These are phyloP conservation scores for Carex littledalei DNA, from an alignment of 176 grass and related monocot genomes.

Conservation along the genomic window DNA sequence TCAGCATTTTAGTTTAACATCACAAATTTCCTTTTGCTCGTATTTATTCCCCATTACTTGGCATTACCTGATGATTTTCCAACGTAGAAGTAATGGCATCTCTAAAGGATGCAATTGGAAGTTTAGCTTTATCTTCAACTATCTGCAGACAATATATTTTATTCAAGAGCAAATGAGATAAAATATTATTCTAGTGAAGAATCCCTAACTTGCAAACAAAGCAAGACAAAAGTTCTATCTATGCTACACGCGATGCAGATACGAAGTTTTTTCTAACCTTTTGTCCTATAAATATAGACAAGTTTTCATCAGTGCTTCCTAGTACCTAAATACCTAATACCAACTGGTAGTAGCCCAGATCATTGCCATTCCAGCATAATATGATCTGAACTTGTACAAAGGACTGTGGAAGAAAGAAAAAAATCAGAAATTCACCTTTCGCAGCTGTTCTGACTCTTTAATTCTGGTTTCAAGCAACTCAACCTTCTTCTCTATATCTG, in stretches of 20 bases:
- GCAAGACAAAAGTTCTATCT: neutral
- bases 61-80: slow-evolving; percentile 64
- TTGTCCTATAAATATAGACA: neutral
- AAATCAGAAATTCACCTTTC: slow-evolving; percentile 57
- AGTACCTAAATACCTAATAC: neutral
- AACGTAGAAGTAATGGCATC: slow-evolving; percentile 70
- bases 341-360: neutral
- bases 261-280: neutral
- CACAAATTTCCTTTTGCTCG: neutral
- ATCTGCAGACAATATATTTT: slow-evolving; percentile 52
- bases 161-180: slow-evolving; percentile 22
- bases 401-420: neutral
- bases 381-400: neutral
- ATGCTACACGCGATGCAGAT: neutral
- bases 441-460: slow-evolving; percentile 48
- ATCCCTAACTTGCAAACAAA: neutral
- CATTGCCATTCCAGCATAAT: neutral
- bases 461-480: slow-evolving; percentile 58
- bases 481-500: slow-evolving; percentile 58
- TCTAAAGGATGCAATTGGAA: slow-evolving; percentile 88
- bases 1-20: slow-evolving; percentile 11
- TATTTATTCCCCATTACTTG: neutral
- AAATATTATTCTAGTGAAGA: neutral
- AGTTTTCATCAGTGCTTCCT: neutral
- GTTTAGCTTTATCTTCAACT: slow-evolving; percentile 66